phyloP scores from a whole-genome alignment of 306 rosid genomes.

The Medicago arabica region DNA sequence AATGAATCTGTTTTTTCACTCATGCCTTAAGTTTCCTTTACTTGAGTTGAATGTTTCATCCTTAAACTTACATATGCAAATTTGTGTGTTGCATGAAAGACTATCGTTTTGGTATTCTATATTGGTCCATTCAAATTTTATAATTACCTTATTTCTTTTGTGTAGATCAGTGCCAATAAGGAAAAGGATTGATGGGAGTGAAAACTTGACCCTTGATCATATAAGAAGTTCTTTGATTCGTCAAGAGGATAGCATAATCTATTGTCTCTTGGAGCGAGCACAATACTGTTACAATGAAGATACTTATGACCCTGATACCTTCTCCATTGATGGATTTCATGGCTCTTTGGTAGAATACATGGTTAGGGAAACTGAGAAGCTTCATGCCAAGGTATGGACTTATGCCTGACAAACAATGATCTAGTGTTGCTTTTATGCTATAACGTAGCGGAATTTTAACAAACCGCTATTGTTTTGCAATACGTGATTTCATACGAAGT shows the following conservation, averaged over 20 bases:
- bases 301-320: constrained; percentile 70
- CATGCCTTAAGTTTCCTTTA: constrained; percentile 9
- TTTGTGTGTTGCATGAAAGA: constrained; percentile 21
- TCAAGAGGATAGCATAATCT: constrained; percentile 95
- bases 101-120: constrained; percentile 17
- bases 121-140: constrained; percentile 33
- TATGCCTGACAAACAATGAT: constrained; percentile 20
- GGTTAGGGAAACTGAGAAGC: constrained; percentile 84
- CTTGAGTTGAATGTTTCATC: constrained; percentile 13
- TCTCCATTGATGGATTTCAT: constrained; percentile 72
- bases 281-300: constrained; percentile 73
- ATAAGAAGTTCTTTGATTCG: constrained; percentile 74
- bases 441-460: neutral
- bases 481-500: neutral
- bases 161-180: constrained; percentile 64
- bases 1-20: too few species aligned
- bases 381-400: constrained; percentile 77
- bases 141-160: constrained; percentile 25
- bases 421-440: neutral
- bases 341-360: constrained; percentile 87
- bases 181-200: constrained; percentile 77
- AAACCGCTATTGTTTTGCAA: neutral
- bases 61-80: constrained; percentile 5
- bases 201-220: constrained; percentile 76
- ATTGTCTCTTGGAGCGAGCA: constrained; percentile 81